Base-by-base conservation (phyloP, 2,329 filamentous ascomycete genomes). In the Scortechinia acanthostroma region DNA sequence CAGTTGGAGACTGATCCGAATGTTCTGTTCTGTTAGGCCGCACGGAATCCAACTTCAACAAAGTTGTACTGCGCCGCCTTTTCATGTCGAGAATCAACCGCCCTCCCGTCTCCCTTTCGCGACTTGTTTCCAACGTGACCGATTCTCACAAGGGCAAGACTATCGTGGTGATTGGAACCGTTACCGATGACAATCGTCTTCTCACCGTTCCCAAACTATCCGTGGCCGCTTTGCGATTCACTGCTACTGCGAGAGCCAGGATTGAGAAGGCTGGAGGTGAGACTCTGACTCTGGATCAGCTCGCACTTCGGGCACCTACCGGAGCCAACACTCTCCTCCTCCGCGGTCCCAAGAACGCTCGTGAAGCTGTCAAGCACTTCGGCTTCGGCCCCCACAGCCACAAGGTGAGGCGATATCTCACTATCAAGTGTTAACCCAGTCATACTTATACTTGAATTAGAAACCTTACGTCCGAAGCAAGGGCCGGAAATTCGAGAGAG, bases 401-500 rank as follows among this genome's bases (percentile, higher is more conserved):
- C 86, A 98, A 97, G 87, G 88, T 89, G 35, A 10, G 35, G 69
- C 56, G 76, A 65, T 22, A 42, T 17, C n/a, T 16, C n/a, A n/a
- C 25, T 21, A 43, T 46, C 51, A 50, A 46, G 55, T 49, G 17
- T 22, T 45, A n/a, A 4, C n/a, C n/a, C n/a, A n/a, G n/a, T n/a
- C n/a, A n/a, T n/a, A n/a, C 17, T 40, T 40, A 10, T 40, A 40
- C 35, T 13, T 6, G 35, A 40, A 19, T 50, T 56, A 93, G 91
- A 97, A 96, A 83, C 91, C 91, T 59, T 88, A 95, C 61, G 81
- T 98, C 64, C 81, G 89, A 74, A 95, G 89, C 80, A 98, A 98
- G 88, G 94, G 94, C 66, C 87, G 93, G 76, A 98, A 98, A 82
- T 98, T 98, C 80, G 94, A 98, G 86, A 82, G 83, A 65, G 93